Evolutionary conservation across 140 eudicot species (phyloP).

Genomic region (Stevia rebaudiana): DNA sequence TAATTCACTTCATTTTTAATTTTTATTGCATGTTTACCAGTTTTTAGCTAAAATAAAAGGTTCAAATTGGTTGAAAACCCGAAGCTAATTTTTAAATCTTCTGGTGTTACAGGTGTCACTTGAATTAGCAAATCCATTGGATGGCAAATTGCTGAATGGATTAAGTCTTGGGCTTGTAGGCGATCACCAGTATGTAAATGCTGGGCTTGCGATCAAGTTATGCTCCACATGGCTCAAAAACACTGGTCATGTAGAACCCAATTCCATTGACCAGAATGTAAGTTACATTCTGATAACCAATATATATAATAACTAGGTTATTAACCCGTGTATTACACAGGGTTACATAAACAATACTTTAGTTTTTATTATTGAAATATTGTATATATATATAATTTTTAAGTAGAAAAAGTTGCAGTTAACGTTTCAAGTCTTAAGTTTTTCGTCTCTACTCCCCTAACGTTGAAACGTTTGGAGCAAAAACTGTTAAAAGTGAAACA

Average conservation of each 20-base stretch:
- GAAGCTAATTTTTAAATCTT: not conserved
- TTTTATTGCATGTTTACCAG: no score
- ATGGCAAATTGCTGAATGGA: conserved; percentile 56
- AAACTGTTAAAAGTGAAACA: no score
- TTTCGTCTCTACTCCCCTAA: no score
- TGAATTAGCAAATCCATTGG: conserved; percentile 69
- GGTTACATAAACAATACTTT: no score
- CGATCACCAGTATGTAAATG: conserved; percentile 89
- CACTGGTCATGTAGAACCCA: conserved; percentile 64
- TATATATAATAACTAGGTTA: no score
- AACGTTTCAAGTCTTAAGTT: no score
- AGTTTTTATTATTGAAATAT: no score
- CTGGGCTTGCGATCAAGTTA: conserved; percentile 89
- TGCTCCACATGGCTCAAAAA: conserved; percentile 89
- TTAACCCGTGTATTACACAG: no score
- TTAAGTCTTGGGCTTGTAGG: conserved; percentile 80
- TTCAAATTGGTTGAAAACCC: not conserved
- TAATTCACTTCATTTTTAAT: conserved; percentile 32
- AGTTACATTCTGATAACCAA: conserved; percentile 17
- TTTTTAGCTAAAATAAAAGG: not conserved
- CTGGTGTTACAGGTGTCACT: conserved; percentile 57
- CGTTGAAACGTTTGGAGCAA: no score
- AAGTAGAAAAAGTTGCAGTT: no score
- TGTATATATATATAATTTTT: no score
- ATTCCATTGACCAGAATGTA: conserved; percentile 59